These are phyloP conservation scores for Sporisorium iseilematis-ciliati DNA, from an alignment of 1,284 basidiomycete species.

Conservation along the genomic window DNA sequence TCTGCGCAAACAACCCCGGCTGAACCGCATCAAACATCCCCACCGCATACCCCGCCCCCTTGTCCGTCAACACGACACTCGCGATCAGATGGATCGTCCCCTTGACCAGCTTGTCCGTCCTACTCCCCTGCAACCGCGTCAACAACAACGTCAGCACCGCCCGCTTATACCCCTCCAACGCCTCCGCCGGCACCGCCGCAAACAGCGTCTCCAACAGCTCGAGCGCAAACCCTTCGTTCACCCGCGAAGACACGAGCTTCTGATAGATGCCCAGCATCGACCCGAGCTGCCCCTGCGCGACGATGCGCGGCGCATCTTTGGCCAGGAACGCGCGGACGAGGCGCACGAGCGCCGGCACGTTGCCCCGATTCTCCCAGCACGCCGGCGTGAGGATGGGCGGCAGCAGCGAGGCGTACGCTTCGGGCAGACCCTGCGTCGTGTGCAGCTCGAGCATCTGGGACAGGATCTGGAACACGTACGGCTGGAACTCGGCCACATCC, in stretches of 20 bases:
- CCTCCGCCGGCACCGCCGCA: constrained; percentile 77
- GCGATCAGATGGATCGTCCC: constrained; percentile 84
- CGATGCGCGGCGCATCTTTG: constrained; percentile 79
- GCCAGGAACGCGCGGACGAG: constrained; percentile 86
- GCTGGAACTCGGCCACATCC: constrained; percentile 96
- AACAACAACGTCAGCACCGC: constrained; percentile 84
- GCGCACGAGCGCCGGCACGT: constrained; percentile 91
- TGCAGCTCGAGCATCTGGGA: constrained; percentile 95
- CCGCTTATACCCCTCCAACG: constrained; percentile 79
- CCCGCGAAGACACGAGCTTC: constrained; percentile 86
- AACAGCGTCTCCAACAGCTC: constrained; percentile 87
- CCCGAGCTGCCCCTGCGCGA: constrained; percentile 80
- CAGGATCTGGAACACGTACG: constrained; percentile 96
- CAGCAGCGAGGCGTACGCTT: constrained; percentile 82
- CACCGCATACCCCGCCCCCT: constrained; percentile 80
- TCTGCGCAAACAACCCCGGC: constrained; percentile 82
- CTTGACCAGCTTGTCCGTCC: constrained; percentile 90
- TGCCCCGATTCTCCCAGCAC: constrained; percentile 95
- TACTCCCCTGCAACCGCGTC: constrained; percentile 85
- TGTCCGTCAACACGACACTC: constrained; percentile 56
- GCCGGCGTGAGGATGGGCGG: constrained; percentile 86
- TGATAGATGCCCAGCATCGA: constrained; percentile 90
- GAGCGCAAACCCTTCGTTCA: constrained; percentile 91
- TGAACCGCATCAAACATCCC: constrained; percentile 85
- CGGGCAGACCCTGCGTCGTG: constrained; percentile 74